Percentiles rank a stretch among this genome's conserved stretches.
Evolutionary conservation across 2,329 filamentous ascomycete genomes (phyloP).

Genomic region (Fusarium sp.): DNA sequence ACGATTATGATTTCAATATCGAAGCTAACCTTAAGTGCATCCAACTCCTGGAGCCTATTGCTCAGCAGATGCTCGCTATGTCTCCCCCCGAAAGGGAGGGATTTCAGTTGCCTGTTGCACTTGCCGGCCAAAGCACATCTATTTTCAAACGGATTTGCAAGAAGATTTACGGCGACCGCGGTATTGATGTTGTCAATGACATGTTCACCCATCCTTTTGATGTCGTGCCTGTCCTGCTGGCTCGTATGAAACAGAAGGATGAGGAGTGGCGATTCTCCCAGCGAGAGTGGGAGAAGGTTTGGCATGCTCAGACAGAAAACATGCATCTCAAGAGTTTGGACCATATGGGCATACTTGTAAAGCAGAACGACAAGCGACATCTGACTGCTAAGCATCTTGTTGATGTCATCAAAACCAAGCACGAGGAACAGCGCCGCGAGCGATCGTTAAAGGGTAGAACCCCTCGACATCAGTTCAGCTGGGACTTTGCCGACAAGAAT

Average conservation of each 20-base stretch:
- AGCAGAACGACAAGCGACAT: conserved; percentile 89
- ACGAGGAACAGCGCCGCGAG: conserved; percentile 87
- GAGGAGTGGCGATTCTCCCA: conserved; percentile 98
- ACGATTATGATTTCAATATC: conserved; percentile 99
- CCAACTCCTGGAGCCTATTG: conserved; percentile 93
- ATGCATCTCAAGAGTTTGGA: conserved; percentile 97
- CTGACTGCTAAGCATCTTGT: conserved; percentile 92
- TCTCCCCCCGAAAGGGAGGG: conserved; percentile 76
- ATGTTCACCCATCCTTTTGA: conserved; percentile 87
- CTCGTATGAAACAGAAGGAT: conserved; percentile 92
- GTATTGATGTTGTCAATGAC: conserved; percentile 86
- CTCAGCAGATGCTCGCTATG: conserved; percentile 89
- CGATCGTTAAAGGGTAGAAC: conserved; percentile 72
- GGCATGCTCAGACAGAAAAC: conserved; percentile 93
- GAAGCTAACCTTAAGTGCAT: conserved; percentile 96
- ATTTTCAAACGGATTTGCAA: conserved; percentile 98
- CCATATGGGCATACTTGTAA: conserved; percentile 93
- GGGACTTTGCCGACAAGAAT: conserved; percentile 78
- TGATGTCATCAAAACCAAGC: conserved; percentile 90
- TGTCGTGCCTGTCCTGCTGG: conserved; percentile 89
- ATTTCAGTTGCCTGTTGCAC: conserved; percentile 84
- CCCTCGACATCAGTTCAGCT: conserved; percentile 79
- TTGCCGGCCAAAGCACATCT: conserved; percentile 93
- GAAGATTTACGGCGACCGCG: conserved; percentile 95
- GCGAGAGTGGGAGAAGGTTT: conserved; percentile 99